Conservation (phyloP, 148 eudicot genomes). For the Linanthus parryae region DNA sequence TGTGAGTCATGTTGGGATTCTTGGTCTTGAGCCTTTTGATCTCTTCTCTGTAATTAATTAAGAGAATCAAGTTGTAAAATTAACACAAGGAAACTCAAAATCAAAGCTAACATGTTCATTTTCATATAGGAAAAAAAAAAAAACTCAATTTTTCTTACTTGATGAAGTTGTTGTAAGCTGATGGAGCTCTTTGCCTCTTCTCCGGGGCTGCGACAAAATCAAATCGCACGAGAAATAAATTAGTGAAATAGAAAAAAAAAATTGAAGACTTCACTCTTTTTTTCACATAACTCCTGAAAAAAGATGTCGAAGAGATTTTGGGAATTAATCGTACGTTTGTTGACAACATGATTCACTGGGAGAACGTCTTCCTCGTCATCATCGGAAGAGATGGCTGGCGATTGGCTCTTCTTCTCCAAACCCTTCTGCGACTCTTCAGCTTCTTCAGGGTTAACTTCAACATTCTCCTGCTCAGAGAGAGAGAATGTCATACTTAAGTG, state of each 20-base stretch:
- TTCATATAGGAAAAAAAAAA: not conserved
- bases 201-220: conserved; percentile 58
- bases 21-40: conserved; percentile 69
- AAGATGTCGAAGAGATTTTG: too few species aligned
- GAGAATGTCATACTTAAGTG: not conserved
- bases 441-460: conserved; percentile 20
- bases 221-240: not conserved
- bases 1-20: conserved; percentile 76
- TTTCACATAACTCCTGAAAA: too few species aligned
- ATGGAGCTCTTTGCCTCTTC: conserved; percentile 83
- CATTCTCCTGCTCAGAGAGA: conserved; percentile 10
- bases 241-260: not conserved
- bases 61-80: not conserved
- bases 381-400: conserved; percentile 37
- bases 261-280: too few species aligned
- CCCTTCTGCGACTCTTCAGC: conserved; percentile 7
- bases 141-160: conserved; percentile 36
- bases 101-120: too few species aligned
- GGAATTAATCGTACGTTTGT: conserved; percentile 68
- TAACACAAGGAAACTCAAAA: not conserved
- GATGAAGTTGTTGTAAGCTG: conserved; percentile 86
- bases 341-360: conserved; percentile 36
- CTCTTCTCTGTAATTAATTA: conserved; percentile 50
- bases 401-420: conserved; percentile 29
- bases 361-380: conserved; percentile 39